Evolutionary conservation across 768 basidiomycete genomes (phyloP), one percentile per base, ranked within the genome.

Genomic region (Leccinum ochraceum): DNA sequence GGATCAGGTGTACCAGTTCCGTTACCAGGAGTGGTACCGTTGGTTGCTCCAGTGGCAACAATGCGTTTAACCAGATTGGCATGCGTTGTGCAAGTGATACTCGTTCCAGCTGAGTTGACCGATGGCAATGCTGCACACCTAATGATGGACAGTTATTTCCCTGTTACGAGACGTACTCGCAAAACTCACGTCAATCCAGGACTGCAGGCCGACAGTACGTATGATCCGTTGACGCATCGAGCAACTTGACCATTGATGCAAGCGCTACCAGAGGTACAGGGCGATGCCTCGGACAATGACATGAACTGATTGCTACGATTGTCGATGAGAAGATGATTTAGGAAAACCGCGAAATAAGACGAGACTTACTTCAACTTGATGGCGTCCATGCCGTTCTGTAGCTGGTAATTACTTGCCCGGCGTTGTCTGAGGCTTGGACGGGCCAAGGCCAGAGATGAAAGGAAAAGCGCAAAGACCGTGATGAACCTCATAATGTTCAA

Each of bases 181-280:
- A 32, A 44, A 37, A 62, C 68, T 52, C 55, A 71, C 68, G 30
- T 49, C 34, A 62, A 54, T 36, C 68, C 67, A n/a, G 70, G 3
- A 36, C 32, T 26, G 37, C 68, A 69, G 11, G 70, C 16, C 28
- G 68, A 30, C 28, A 30, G 54, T 52, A 75, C 69, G 54, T 76
- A 79, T 54, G 68, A 64, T 56, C 83, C 83, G 32, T 69, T 72
- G 16, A 82, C 83, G 66, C 87, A 88, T 61, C 83, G 84, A 1
- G 86, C 85, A 59, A 87, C 82, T 36, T 78, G 62, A 39, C 71
- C 67, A 61, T 75, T 70, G 10, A 85, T 70, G 64, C 86, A 88
- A 8, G 84, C 83, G 42, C 79, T 66, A 16, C 79, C 79, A 51
- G 62, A 74, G 8, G 64, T 68, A 42, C 75, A 76, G 59, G 80